Percentiles rank a stretch among this genome's conserved stretches.
Evolutionary conservation across 2,329 filamentous ascomycete species (phyloP).

Genomic region (Thielaviopsis musarum): DNA sequence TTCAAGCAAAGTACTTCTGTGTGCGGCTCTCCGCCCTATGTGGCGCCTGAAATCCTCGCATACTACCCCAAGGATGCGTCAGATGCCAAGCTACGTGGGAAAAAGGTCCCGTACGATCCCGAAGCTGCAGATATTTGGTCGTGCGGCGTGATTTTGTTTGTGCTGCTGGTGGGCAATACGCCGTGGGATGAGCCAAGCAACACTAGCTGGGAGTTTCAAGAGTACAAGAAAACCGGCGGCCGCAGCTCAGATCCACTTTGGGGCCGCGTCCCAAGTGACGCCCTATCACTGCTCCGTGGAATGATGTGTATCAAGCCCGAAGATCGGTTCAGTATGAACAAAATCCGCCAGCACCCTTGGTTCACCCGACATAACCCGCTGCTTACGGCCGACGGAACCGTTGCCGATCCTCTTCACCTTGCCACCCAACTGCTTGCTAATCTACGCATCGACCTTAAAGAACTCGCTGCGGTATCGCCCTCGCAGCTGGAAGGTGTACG

Average conservation of each 20-base stretch:
- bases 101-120: slow-evolving; percentile 44
- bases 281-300: slow-evolving; percentile 68
- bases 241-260: slow-evolving; percentile 73
- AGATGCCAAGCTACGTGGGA: slow-evolving; percentile 30
- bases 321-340: slow-evolving; percentile 68
- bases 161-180: slow-evolving; percentile 86
- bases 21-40: slow-evolving; percentile 92
- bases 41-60: slow-evolving; percentile 74
- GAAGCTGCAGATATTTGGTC: slow-evolving; percentile 92
- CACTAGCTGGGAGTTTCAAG: slow-evolving; percentile 76
- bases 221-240: slow-evolving; percentile 68
- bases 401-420: slow-evolving; percentile 63
- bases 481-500: slow-evolving; percentile 4
- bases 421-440: slow-evolving; percentile 93
- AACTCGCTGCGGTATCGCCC: slow-evolving; percentile 29
- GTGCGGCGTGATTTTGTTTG: slow-evolving; percentile 93
- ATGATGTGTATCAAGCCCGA: slow-evolving; percentile 74
- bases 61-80: slow-evolving; percentile 24
- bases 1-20: slow-evolving; percentile 73
- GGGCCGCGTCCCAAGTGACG: slow-evolving; percentile 56
- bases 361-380: slow-evolving; percentile 71
- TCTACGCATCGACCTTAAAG: slow-evolving; percentile 65
- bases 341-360: slow-evolving; percentile 86
- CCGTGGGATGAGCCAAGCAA: slow-evolving; percentile 89
- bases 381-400: slow-evolving; percentile 54